Conservation (phyloP, 305 asterid species). For the Solanum hybrid region DNA sequence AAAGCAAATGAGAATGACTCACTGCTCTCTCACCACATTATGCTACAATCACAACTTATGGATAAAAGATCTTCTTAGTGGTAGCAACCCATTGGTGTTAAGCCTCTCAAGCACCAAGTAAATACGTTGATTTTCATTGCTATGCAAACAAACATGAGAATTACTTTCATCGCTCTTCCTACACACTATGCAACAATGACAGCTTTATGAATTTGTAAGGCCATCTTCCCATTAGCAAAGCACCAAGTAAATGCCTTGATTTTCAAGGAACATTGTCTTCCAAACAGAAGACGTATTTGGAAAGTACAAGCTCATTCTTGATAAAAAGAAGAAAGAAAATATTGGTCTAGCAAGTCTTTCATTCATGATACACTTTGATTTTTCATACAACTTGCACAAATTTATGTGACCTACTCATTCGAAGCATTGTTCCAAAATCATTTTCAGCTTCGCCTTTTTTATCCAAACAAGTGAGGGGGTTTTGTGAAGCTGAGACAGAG, state of each 20-base stretch:
- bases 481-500: background rate
- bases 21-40: background rate
- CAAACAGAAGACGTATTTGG: background rate
- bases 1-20: background rate
- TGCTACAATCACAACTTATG: background rate
- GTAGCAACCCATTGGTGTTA: background rate
- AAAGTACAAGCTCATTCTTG: background rate
- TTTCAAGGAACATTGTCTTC: background rate
- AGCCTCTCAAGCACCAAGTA: background rate
- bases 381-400: background rate
- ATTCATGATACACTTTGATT: background rate
- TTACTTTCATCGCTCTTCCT: background rate
- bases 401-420: background rate
- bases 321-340: background rate
- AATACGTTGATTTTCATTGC: background rate
- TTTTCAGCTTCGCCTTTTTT: background rate
- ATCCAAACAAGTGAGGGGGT: background rate
- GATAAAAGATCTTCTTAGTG: background rate
- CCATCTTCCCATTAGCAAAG: background rate
- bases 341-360: background rate
- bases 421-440: background rate
- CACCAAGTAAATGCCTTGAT: slow-evolving; percentile 1
- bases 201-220: background rate
- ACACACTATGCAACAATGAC: background rate
- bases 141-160: background rate